These are phyloP conservation scores for Phytophthora kernoviae DNA, from an alignment of 352 stramenopile genomes.

Conservation along the genomic window DNA sequence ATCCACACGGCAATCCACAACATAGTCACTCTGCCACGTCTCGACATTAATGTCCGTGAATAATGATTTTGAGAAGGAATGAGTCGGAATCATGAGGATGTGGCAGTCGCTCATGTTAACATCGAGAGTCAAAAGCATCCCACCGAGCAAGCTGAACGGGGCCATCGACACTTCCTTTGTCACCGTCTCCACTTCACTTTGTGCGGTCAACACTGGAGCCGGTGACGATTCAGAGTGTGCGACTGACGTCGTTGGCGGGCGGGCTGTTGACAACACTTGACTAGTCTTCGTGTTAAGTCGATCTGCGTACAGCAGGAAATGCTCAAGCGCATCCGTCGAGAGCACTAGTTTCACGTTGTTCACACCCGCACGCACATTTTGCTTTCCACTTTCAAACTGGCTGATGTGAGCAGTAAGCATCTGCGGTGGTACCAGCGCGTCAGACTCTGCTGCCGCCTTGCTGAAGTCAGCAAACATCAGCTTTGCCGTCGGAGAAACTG, in stretches of 20 bases:
- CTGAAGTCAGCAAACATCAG: conserved; percentile 64
- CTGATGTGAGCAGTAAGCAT: conserved; percentile 50
- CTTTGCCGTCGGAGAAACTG: conserved; percentile 48
- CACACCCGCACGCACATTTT: conserved; percentile 42
- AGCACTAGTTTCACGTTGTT: conserved; percentile 58
- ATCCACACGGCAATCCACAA: conserved; percentile 59
- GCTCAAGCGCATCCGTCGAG: conserved; percentile 50
- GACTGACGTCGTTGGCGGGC: conserved; percentile 34
- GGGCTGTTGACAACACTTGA: conserved; percentile 52
- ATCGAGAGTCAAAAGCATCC: conserved; percentile 56
- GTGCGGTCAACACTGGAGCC: conserved; percentile 25
- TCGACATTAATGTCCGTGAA: conserved; percentile 62
- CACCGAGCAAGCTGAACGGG: conserved; percentile 63
- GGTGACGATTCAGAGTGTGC: conserved; percentile 35
- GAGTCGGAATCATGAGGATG: conserved; percentile 51
- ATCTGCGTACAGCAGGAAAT: conserved; percentile 72
- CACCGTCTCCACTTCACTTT: conserved; percentile 40
- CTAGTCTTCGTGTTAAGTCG: conserved; percentile 55
- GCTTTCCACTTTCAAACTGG: conserved; percentile 54
- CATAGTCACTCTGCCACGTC: conserved; percentile 44
- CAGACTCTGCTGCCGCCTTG: conserved; percentile 27
- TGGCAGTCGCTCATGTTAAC: conserved; percentile 61
- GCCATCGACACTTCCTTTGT: conserved; percentile 57
- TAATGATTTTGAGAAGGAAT: conserved; percentile 56
- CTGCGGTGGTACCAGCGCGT: conserved; percentile 38